Evolutionary conservation across 2,329 filamentous ascomycete species (phyloP), one percentile per base, ranked within the genome.

Genomic region (Diaporthe ilicicola): DNA sequence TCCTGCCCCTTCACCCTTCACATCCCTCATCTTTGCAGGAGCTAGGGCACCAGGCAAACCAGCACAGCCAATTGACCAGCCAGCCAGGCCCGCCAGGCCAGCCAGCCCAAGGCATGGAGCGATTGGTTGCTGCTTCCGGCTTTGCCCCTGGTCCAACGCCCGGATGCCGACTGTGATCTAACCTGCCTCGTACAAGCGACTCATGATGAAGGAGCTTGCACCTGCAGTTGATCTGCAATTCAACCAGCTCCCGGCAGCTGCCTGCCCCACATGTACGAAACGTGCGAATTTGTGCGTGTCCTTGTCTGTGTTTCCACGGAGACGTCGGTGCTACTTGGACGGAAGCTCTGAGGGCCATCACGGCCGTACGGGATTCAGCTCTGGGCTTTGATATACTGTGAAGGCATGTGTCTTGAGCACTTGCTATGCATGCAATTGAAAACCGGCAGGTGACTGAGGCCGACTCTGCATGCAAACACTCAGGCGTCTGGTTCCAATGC

Each of bases 141-240:
- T 34, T 34, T 12, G 46, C 17, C 59, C 59, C 59, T 62, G 59
- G 59, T 34, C 27, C 13, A 44, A 50, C n/a, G 44, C n/a, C 59
- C 29, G 44, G 42, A 34, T 37, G 34, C 34, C 15, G 5, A 42
- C 19, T 50, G 27, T 50, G 44, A 12, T 50, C 59, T 50, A 50
- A 34, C 59, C 59, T 24, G 44, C 29, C 59, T 24, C n/a, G 59
- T 50, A 12, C 59, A 64, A 50, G 59, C 59, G 29, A 50, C 29
- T 22, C 42, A 48, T 48, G 37, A 64, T 64, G 19, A 65, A 51
- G 68, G 56, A 54, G 39, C 68, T 70, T 34, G 68, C 44, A 66
- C 68, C 68, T 66, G 59, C 68, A 67, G 59, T 22, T n/a, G 42
- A 50, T 39, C 51, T 67, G 65, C 34, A 42, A 48, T 37, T 50